Base-by-base conservation (phyloP, 176 grass and related monocot genomes). In the Themeda triandra region DNA sequence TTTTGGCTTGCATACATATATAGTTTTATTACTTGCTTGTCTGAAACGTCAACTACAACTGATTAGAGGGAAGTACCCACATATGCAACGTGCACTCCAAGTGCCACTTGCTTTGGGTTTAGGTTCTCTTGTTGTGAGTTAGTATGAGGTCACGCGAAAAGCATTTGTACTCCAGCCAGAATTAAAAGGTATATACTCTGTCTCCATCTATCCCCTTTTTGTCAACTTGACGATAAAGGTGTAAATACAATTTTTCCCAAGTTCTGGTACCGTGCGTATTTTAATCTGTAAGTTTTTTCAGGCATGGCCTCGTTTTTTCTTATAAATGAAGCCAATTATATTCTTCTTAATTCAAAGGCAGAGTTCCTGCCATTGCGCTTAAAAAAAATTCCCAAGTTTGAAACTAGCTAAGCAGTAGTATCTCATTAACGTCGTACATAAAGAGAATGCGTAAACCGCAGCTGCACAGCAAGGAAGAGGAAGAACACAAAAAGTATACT, bases 101-200 rank as follows among this genome's bases (percentile, higher is more conserved):
- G 65, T 45, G 53, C 51, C 12, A 40, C 24, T 33, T 75, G 60
- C 28, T 84, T 30, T 28, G 4, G 27, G 42, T 28, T 80, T 66
- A 12, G 63, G 68, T 14, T 68, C 67, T 84, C 76, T 84, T 89
- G 73, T n/a, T 76, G 53, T 17, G 72, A 77, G 72, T 23, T n/a
- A 62, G 80, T 46, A 25, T 41, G 75, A 59, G 45, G n/a, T 80
- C 82, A 80, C 21, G 69, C 82, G 2, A 31, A 85, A 75, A 51
- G 36, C 82, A 63, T 48, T 49, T 13, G 66, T 49, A 74, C 68
- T 66, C 60, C 36, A 80, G 27, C 54, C 12, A 6, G 10, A 88
- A 88, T 83, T 40, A 28, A 77, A 83, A 72, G 31, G 37, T 5
- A 19, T 31, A 10, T 19, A 6, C 54, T 27, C 33, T 65, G 28